Evolutionary conservation across 1,284 basidiomycete species (phyloP).

Genomic region (Ustilago nuda): DNA sequence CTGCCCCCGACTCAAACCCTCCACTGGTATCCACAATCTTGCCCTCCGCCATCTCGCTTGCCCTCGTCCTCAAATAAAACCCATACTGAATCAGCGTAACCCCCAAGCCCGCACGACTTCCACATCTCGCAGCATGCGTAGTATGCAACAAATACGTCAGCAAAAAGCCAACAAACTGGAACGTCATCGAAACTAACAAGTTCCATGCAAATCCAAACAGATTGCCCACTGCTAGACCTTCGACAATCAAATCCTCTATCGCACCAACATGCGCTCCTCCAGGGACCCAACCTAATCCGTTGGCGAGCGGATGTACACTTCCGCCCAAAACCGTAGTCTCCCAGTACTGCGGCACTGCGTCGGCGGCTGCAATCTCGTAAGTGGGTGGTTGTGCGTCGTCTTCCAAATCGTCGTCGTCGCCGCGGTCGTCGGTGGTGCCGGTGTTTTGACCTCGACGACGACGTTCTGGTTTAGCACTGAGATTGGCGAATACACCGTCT

Average conservation of each 20-base stretch:
- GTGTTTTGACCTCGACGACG: slow-evolving; percentile 52
- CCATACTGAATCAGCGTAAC: slow-evolving; percentile 89
- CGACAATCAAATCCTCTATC: slow-evolving; percentile 73
- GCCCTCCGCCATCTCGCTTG: slow-evolving; percentile 68
- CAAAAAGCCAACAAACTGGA: slow-evolving; percentile 82
- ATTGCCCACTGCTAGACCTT: slow-evolving; percentile 74
- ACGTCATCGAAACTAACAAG: slow-evolving; percentile 88
- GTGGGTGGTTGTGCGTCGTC: slow-evolving; percentile 74
- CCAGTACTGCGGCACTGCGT: slow-evolving; percentile 95
- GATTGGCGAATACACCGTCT: slow-evolving; percentile 95
- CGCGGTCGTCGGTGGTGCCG: slow-evolving; percentile 70
- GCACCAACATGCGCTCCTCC: slow-evolving; percentile 63
- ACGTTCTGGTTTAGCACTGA: slow-evolving; percentile 85
- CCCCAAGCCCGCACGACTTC: slow-evolving; percentile 92
- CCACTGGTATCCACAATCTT: slow-evolving; percentile 33
- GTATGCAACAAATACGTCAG: slow-evolving; percentile 70
- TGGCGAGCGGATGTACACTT: slow-evolving; percentile 72
- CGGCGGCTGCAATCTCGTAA: slow-evolving; percentile 87
- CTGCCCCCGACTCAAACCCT: slow-evolving; percentile 11
- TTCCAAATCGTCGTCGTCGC: slow-evolving; percentile 76
- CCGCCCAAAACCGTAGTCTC: slow-evolving; percentile 85
- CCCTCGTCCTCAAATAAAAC: slow-evolving; percentile 78
- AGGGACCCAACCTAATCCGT: slow-evolving; percentile 68
- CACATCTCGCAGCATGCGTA: slow-evolving; percentile 94
- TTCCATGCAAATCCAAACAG: slow-evolving; percentile 82